Base-by-base conservation (phyloP, 106 monocot genomes). In the Dioscorea alata region DNA sequence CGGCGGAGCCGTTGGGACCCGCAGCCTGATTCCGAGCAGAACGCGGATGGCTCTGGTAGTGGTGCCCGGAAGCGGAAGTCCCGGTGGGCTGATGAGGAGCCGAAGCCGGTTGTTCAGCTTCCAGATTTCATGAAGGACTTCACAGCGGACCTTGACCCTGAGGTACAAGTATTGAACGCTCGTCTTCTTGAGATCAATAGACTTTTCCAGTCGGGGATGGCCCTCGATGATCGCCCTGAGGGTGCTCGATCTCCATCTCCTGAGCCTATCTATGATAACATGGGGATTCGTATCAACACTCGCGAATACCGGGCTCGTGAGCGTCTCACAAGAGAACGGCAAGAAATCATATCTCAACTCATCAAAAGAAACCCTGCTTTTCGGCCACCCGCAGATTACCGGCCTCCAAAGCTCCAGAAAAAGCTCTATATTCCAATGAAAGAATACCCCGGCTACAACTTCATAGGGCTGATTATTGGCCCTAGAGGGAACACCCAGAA, bases 101-200 rank as follows among this genome's bases (percentile, higher is more conserved):
- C 92, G 4, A 74, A 64, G 71, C 84, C 85, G 3, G 25, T 72
- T 4, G 69, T 97, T 6, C 82, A 79, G 70, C 81, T 92, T 22
- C 97, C 97, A 2, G 97, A 97, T 70, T 92, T 97, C 77, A 92
- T 97, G 97, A 92, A 97, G 81, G 92, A 92, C 60, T 87, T 97
- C 64, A 75, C 97, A 1, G 84, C 84, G 0, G 92, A 87, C 21
- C 80, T 97, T 15, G 97, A 97, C 42, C 97, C 97, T 0, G 97
- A 97, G 78, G 97, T 97, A 16, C 97, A 97, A 68, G 65, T 77
- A 21, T 75, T 97, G 18, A 97, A 97, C 57, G 74, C 82, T 0
- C 74, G 87, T 13, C 76, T 92, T 17, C 69, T 92, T 13, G 92
- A 92, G 49, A 92, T 97, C 25, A 92, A 78, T 58, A 84, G 97